Evolutionary conservation across 1,284 basidiomycete species (phyloP).

Genomic region (Tranzscheliella williamsii): DNA sequence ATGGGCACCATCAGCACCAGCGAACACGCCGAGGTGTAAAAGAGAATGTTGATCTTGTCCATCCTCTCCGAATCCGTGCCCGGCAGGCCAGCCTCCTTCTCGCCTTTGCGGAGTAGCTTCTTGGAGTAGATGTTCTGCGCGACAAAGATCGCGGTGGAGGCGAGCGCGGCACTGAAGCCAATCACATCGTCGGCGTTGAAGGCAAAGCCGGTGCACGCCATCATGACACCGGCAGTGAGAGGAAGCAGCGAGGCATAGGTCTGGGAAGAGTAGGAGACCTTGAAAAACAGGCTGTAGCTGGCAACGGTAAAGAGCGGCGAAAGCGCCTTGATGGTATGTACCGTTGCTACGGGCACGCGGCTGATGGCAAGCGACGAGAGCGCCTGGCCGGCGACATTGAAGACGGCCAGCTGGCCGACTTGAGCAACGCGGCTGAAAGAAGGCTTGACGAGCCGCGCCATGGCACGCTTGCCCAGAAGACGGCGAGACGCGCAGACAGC

Average conservation of each 20-base stretch:
- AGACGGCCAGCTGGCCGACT: constrained; percentile 89
- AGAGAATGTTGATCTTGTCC: constrained; percentile 94
- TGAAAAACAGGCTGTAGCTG: constrained; percentile 87
- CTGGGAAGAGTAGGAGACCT: constrained; percentile 84
- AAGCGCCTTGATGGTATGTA: constrained; percentile 84
- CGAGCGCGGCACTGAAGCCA: constrained; percentile 37
- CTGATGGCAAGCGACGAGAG: constrained; percentile 96
- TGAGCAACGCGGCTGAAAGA: constrained; percentile 73
- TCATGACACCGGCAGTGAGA: constrained; percentile 92
- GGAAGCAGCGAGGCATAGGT: constrained; percentile 95
- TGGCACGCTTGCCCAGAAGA: constrained; percentile 31
- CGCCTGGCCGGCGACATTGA: constrained; percentile 91
- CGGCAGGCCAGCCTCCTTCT: constrained; percentile 3
- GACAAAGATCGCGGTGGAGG: constrained; percentile 73
- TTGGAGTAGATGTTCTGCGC: constrained; percentile 99
- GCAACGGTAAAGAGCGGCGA: constrained; percentile 96
- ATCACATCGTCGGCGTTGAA: constrained; percentile 68
- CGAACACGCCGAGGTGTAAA: constrained; percentile 92
- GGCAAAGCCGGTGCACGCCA: constrained; percentile 91
- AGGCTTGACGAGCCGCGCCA: constrained; percentile 64
- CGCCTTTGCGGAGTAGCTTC: constrained; percentile 74
- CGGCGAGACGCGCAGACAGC: constrained; percentile 64
- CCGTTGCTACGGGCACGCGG: constrained; percentile 92
- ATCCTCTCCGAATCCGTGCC: constrained; percentile 66
- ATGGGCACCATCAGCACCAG: constrained; percentile 67